A percentile compares a stretch with the other conserved stretches of the same genome.
phyloP scores from a whole-genome alignment of 169 alveolate genomes.

The Babesia ovis region DNA sequence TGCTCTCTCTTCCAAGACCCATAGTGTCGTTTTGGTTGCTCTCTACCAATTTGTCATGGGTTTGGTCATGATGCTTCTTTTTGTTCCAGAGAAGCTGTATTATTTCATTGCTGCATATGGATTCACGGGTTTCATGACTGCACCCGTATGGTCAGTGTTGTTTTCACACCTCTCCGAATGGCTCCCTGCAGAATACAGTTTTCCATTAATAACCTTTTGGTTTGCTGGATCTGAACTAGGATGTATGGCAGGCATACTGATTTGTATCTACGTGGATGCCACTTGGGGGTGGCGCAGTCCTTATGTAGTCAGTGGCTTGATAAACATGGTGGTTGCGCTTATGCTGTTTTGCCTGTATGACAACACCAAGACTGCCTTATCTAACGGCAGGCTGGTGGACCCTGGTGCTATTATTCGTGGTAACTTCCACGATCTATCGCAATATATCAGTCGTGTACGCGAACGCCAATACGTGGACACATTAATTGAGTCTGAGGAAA shows the following conservation, averaged over 20 bases:
- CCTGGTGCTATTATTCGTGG: conserved; percentile 19
- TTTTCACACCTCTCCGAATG: conserved; percentile 48
- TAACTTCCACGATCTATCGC: background rate
- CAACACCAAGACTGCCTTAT: conserved; percentile 15
- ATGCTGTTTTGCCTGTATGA: conserved; percentile 37
- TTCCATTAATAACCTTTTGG: conserved; percentile 53
- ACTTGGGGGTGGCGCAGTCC: conserved; percentile 48
- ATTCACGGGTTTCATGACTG: conserved; percentile 52
- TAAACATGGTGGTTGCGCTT: conserved; percentile 28
- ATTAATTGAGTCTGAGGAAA: background rate
- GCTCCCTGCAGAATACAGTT: conserved; percentile 57
- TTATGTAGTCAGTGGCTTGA: conserved; percentile 40
- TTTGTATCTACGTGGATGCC: conserved; percentile 49
- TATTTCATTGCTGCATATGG: conserved; percentile 43
- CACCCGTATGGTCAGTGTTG: conserved; percentile 38
- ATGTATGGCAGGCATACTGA: conserved; percentile 15
- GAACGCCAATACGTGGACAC: background rate
- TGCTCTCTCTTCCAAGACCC: conserved; percentile 17
- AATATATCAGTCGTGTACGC: background rate
- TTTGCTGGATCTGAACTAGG: conserved; percentile 52
- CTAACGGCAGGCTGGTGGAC: conserved; percentile 21
- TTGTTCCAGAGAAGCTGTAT: background rate
- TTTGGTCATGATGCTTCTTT: conserved; percentile 22
- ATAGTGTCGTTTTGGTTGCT: conserved; percentile 20
- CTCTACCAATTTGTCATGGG: conserved; percentile 45